Evolutionary conservation across 164 flowering plant species (phyloP).

Genomic region (Macadamia tetraphylla): DNA sequence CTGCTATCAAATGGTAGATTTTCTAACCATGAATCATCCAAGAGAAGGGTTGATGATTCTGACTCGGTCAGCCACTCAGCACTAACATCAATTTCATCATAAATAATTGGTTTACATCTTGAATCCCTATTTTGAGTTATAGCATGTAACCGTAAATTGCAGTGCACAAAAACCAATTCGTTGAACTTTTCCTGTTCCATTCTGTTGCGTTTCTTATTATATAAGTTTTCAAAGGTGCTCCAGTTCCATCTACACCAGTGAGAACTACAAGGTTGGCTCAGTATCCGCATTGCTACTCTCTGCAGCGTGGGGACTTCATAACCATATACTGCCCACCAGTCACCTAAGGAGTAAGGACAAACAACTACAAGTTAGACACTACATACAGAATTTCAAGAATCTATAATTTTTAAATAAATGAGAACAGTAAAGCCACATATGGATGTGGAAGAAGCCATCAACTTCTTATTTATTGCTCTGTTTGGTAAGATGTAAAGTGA

Average conservation of each 20-base stretch:
- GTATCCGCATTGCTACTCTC: slow-evolving; percentile 51
- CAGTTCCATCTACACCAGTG: slow-evolving; percentile 73
- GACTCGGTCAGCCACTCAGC: slow-evolving; percentile 63
- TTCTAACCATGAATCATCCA: slow-evolving; percentile 70
- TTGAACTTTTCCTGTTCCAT: slow-evolving; percentile 49
- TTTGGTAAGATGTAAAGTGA: too few relatives aligned
- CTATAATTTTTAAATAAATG: background rate
- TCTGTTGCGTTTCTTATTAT: slow-evolving; percentile 42
- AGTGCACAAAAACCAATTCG: slow-evolving; percentile 66
- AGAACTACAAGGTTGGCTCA: slow-evolving; percentile 74
- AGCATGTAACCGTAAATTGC: slow-evolving; percentile 61
- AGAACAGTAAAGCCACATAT: background rate
- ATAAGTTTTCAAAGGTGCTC: slow-evolving; percentile 51
- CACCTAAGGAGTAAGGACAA: slow-evolving; percentile 35
- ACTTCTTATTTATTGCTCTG: background rate
- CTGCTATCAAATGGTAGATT: slow-evolving; percentile 38
- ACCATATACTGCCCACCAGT: slow-evolving; percentile 84
- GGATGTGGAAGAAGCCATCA: background rate
- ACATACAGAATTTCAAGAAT: slow-evolving; percentile 3
- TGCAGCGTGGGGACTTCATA: slow-evolving; percentile 63
- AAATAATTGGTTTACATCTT: slow-evolving; percentile 46
- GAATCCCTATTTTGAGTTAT: slow-evolving; percentile 36
- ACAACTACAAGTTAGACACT: background rate
- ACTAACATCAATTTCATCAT: slow-evolving; percentile 60
- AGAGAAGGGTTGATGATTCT: slow-evolving; percentile 38